Evolutionary conservation across 345 rosid genomes (phyloP).

Genomic region (Triadica sebifera): DNA sequence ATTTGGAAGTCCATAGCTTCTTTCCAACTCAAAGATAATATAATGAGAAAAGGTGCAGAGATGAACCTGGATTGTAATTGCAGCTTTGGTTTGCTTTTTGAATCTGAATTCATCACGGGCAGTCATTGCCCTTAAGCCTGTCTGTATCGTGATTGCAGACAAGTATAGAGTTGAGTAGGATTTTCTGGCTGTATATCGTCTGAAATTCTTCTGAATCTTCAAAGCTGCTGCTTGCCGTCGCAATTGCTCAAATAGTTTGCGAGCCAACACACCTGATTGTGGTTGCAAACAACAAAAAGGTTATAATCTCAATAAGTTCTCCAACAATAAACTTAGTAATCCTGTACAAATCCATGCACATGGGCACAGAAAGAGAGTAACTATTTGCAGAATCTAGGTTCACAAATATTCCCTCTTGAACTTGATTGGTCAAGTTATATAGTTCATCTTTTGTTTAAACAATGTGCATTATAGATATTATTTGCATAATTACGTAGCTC

Average conservation of each 20-base stretch:
- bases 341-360: not conserved
- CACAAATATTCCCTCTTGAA: not conserved
- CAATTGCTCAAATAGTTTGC: conserved; percentile 78
- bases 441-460: not conserved
- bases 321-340: not conserved
- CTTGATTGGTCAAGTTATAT: not conserved
- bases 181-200: conserved; percentile 57
- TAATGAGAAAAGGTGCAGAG: conserved; percentile 18
- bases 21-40: conserved; percentile 17
- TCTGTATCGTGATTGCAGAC: conserved; percentile 73
- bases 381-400: not conserved
- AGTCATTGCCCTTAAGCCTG: conserved; percentile 87
- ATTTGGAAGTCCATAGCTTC: conserved; percentile 11
- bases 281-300: conserved; percentile 17
- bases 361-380: no score
- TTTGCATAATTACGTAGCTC: not conserved
- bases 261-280: conserved; percentile 67
- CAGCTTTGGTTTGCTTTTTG: conserved; percentile 90
- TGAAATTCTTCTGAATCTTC: conserved; percentile 87
- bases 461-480: no score
- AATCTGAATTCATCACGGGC: conserved; percentile 93
- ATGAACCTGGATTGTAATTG: conserved; percentile 79
- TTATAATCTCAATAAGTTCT: conserved; percentile 14
- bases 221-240: conserved; percentile 83
- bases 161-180: conserved; percentile 50